phyloP scores from a whole-genome alignment of 106 monocot species.

The Dendrobium officinale region DNA sequence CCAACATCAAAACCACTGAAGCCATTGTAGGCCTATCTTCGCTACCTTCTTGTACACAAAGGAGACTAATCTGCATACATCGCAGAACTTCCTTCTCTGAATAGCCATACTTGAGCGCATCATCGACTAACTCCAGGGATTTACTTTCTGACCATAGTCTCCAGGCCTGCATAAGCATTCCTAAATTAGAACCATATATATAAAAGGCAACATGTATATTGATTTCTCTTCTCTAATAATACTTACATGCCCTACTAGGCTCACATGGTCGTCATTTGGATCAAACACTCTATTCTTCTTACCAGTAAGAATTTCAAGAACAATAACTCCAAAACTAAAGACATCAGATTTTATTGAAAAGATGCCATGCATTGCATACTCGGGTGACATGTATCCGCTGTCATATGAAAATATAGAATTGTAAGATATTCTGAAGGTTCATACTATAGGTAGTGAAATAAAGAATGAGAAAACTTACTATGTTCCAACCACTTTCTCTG shows the following conservation, averaged over 20 bases:
- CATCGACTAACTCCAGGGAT: not conserved
- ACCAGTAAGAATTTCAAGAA: not conserved
- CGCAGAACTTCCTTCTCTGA: conserved; percentile 11
- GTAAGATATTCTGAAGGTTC: conserved; percentile 15
- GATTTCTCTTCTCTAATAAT: conserved; percentile 31
- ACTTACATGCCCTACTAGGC: conserved; percentile 1
- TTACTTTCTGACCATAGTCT: conserved; percentile 5
- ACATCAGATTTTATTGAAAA: conserved; percentile 4
- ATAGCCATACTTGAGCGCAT: conserved; percentile 13
- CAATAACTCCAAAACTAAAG: conserved; percentile 4
- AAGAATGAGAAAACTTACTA: not conserved
- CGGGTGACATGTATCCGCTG: conserved; percentile 11
- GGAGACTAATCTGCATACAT: conserved; percentile 31
- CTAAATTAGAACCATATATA: not conserved
- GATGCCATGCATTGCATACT: conserved; percentile 3
- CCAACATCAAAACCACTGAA: conserved; percentile 32
- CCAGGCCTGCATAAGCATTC: conserved; percentile 9
- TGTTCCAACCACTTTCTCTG: not conserved
- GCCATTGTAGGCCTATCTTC: conserved; percentile 41
- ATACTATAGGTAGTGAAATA: conserved; percentile 29
- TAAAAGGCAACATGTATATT: conserved; percentile 12
- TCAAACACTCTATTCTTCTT: not conserved
- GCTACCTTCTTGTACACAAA: conserved; percentile 29
- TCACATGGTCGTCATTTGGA: no score
- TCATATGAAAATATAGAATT: not conserved